Base-by-base conservation (phyloP, 129 eudicot genomes). In the Lonicera japonica region DNA sequence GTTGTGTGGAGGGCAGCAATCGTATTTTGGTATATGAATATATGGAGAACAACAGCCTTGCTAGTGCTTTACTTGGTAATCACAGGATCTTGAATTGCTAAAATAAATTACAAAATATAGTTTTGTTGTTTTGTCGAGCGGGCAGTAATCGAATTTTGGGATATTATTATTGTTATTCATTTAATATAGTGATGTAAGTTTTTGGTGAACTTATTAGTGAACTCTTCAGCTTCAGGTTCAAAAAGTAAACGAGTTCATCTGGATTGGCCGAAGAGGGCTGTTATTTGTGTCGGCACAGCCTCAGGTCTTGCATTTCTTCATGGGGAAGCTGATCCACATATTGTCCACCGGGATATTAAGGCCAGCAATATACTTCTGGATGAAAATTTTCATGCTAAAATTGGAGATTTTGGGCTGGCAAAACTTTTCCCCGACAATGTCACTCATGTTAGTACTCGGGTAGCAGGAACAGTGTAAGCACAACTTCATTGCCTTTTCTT, bases 291-390 rank as follows among this genome's bases (percentile, higher is more conserved):
- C 63, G 95, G 89, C 36, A 79, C 91, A 21, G 95, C 95, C 46
- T 60, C 79, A 12, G 97, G 97, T 61, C 95, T 90, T 54, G 92
- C 68, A 50, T 90, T 76, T 79, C 95, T 90, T 62, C 97, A 90
- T 40, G 83, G 83, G 48, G 95, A 83, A 74, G 83, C 83, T 4
- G 77, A 70, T 21, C 95, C 88, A 11, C 71, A 21, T 25, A 81
- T 86, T 63, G 89, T 90, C 47, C 97, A 90, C 63, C 84, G 95
- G 46, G 95, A 90, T 69, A 81, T 90, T 66, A 90, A 86, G 75
- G 87, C 97, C 21, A 78, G 89, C 66, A 90, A 90, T 41, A 75
- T 90, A 59, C 94, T 90, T 77, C 87, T 90, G 54, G 97, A 86
- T 67, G 80, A 64, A 59, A 70, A 72, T 67, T 82, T 83, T 71